Evolutionary conservation across 1,139 yeast species (phyloP), one percentile per base, ranked within the genome.

Genomic region (Suhomyces terraborum): DNA sequence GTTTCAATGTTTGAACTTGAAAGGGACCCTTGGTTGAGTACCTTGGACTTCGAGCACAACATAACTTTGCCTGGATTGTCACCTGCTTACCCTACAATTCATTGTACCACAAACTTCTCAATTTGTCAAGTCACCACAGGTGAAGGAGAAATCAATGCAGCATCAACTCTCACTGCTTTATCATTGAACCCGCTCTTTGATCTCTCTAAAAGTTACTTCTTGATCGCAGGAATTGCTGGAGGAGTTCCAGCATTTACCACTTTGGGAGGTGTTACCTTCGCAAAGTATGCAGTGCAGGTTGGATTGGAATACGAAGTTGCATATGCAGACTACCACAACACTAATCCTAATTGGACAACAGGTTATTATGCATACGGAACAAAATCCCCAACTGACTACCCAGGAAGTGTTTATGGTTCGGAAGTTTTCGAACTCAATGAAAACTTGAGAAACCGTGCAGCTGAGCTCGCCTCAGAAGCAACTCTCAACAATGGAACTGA

Each of bases 61-160:
- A 30, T 45, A 50, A 69, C 83, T 16, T 55, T 81, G 32, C 86
- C 87, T 5, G 87, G 87, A 30, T 67, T 82, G 45, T 78, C 84
- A n/a, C 84, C 84, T 28, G 50, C 73, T 32, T 81, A 72, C 64
- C 83, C 84, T 23, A 56, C 68, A 17, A 66, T 82, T 37, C 80
- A 75, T 62, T 81, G 87, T 61, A 72, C 74, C 37, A 55, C 66
- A 31, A 68, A 78, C 61, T 77, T 72, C 59, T 63, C 77, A 23
- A 61, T 82, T 30, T 81, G 86, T 65, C 82, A 80, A 55, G 58
- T 80, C 44, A 79, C 84, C 35, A 79, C 84, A 12, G 88, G 87
- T 43, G 87, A 82, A 62, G 84, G 82, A 48, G 86, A 81, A 57
- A 76, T 80, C 53, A 82, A 82, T 53, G 87, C 88, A 32, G 87